Conservation (phyloP, 139 green algal species). For the Chlamydomonas sp. region DNA sequence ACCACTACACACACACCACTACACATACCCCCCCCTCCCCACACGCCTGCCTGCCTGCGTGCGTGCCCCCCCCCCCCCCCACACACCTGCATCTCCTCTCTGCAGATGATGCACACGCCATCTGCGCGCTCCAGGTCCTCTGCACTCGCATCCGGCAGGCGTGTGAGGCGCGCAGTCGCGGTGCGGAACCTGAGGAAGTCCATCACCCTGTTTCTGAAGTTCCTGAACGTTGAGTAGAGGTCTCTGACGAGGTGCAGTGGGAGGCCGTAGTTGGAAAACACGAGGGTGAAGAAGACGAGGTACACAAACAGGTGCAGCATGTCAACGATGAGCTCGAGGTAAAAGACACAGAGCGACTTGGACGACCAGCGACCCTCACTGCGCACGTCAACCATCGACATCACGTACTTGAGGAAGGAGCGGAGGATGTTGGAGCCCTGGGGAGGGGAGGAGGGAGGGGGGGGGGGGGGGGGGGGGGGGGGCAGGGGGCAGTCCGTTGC, state of each 20-base stretch:
- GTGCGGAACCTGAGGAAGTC: conserved; percentile 93
- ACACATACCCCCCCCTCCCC: too few species aligned
- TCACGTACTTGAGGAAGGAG: conserved; percentile 77
- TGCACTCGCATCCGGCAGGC: conserved; percentile 76
- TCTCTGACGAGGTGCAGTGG: conserved; percentile 94
- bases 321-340: conserved; percentile 94
- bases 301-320: conserved; percentile 96
- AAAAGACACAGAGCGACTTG: conserved; percentile 88
- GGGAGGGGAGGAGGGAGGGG: too few species aligned
- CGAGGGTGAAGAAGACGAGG: conserved; percentile 90
- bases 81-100: conserved; percentile 35
- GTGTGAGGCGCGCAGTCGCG: conserved; percentile 87
- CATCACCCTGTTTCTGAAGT: conserved; percentile 79
- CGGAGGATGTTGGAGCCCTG: conserved; percentile 54
- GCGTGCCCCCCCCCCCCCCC: too few species aligned
- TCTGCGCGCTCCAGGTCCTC: conserved; percentile 85
- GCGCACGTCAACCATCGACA: conserved; percentile 63
- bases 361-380: conserved; percentile 87
- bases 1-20: too few species aligned
- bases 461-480: too few species aligned
- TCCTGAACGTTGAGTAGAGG: conserved; percentile 92
- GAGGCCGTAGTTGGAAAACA: conserved; percentile 93
- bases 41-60: too few species aligned
- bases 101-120: conserved; percentile 95
- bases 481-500: too few species aligned